Conservation (phyloP, 2,329 filamentous ascomycete species). For the Talaromyces sp. region DNA sequence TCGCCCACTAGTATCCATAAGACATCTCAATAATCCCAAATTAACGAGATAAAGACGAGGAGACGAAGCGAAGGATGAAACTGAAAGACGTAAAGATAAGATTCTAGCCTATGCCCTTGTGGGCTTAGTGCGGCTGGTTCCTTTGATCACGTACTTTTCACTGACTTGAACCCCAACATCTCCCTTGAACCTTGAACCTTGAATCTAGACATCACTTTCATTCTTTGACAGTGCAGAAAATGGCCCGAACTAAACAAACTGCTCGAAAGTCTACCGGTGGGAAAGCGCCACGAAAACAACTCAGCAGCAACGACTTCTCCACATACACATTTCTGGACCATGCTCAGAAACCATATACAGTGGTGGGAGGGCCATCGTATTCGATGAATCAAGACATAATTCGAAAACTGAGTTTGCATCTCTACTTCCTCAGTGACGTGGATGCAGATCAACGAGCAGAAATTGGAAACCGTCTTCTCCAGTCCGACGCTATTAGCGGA, state of each 20-base stretch:
- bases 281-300: background rate
- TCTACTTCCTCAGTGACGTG: conserved; percentile 8
- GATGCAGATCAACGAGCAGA: background rate
- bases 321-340: background rate
- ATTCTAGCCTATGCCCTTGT: background rate
- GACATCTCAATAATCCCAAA: too few species aligned
- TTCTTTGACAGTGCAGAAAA: background rate
- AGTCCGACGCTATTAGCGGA: background rate
- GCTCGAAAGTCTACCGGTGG: conserved; percentile 2
- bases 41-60: too few species aligned
- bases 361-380: background rate
- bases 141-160: background rate
- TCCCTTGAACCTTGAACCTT: too few species aligned
- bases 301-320: background rate
- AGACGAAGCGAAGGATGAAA: too few species aligned
- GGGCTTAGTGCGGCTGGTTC: background rate
- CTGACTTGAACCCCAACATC: too few species aligned
- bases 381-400: background rate
- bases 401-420: conserved; percentile 10
- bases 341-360: conserved; percentile 5
- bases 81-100: background rate
- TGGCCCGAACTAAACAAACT: conserved; percentile 8
- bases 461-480: conserved; percentile 1
- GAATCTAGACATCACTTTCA: too few species aligned
- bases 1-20: too few species aligned